Base-by-base conservation (phyloP, 2,329 filamentous ascomycete species). In the Stagonosporopsis chrysanthemi region DNA sequence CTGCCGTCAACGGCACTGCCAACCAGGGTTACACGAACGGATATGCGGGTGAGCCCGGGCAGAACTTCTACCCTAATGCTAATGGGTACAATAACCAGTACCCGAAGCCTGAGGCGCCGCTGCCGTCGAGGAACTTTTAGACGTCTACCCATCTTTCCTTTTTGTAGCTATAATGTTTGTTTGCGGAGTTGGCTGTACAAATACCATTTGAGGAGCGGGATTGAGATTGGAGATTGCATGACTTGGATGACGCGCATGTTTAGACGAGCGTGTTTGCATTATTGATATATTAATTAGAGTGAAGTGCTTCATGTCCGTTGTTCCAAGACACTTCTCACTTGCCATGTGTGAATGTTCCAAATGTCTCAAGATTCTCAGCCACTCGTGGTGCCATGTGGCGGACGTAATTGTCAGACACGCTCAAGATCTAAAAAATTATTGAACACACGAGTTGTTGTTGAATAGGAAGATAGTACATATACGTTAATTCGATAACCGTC, bases 91-190 rank as follows among this genome's bases (percentile, higher is more conserved):
- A 67, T 26, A 66, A 58, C 17, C 46, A 51, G 12, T 59, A 68
- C 44, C 61, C 60, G 5, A 68, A 66, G 51, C 69, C 69, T 9
- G 56, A 63, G 17, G 61, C 64, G 3, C 64, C 65, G 11, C 49
- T 70, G 1, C 39, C 70, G 3, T 71, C 70, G 46, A 60, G 65
- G 45, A 74, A 74, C 52, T 72, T 71, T 43, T 73, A 72, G 60
- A 35, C 33, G 7, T 28, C 40, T 14, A 22, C 23, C n/a, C 26
- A 28, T n/a, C 1, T 43, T 12, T 24, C 24, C n/a, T 31, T n/a
- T 56, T 7, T 15, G 31, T 46, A 7, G 41, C 52, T 31, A 14
- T 52, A 51, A 44, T 58, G 45, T 42, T 46, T 58, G 42, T 58
- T n/a, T 61, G 19, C 33, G 38, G 52, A 60, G 39, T 46, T 36